Base-by-base conservation (phyloP, 106 monocot species). In the Hemerocallis citrina region DNA sequence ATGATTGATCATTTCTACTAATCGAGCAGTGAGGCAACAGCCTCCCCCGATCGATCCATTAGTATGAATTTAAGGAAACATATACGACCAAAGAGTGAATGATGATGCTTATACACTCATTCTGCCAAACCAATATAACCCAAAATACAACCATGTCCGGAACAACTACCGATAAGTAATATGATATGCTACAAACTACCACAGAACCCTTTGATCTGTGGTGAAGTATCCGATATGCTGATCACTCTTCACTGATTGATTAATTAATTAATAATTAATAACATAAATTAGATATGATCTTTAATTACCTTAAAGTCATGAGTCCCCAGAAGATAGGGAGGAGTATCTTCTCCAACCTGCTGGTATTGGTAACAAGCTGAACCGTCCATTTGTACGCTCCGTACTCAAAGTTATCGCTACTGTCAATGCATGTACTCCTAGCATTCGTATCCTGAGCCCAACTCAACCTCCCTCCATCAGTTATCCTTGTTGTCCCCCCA, bases 271-370 rank as follows among this genome's bases (percentile, higher is more conserved):
- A 41, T 10, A 41, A 3, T 6, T 20, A 46, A 46, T 20, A 17
- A 4, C 1, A 20, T 43, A 43, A 14, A 15, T 15, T 12, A 15
- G 13, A 0, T 22, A 48, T 21, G 20, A 20, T 9, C 6, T 6
- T 12, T 24, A 28, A 19, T 57, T 61, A 90, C 89, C 78, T 90
- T 14, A 87, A 58, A 23, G 84, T 92, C 92, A 92, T 92, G 12
- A 92, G 75, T 4, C 81, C 92, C 92, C 92, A 92, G 60, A 92
- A 84, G 34, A 92, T 84, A 6, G 88, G 92, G 22, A 92, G 68
- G 1, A 92, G 76, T 17, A 92, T 85, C 74, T 81, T 88, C 84
- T 92, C 92, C 14, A 88, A 13, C 11, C 84, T 61, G 61, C 24
- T 92, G 3, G 77, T 48, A 58, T 88, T 92, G n/a, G 92, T 73